A percentile compares a stretch with the other conserved stretches of the same genome.
Conservation (phyloP, 306 rosid genomes). For the Corylus avellana region DNA sequence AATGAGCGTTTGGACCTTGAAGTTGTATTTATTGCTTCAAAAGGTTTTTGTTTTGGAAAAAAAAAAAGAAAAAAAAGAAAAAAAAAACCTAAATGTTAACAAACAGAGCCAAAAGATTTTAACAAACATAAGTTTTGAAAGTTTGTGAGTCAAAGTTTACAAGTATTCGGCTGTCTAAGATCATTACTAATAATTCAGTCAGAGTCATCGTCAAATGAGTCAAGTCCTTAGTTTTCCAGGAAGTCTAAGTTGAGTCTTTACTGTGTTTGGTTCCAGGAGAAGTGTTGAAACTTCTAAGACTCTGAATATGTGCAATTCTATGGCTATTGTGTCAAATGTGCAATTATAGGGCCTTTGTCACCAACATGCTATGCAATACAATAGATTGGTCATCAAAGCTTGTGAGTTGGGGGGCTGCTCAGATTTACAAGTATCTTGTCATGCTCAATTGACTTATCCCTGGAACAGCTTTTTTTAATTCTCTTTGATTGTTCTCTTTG, state of each 20-base stretch:
- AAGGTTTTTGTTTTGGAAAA: too few species aligned
- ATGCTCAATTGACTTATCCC: slow-evolving; percentile 13
- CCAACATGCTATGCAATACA: neutral
- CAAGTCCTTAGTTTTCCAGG: neutral
- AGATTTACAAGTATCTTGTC: slow-evolving; percentile 1
- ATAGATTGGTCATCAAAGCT: neutral
- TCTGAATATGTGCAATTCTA: neutral
- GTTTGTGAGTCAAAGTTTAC: neutral
- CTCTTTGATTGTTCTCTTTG: slow-evolving; percentile 24
- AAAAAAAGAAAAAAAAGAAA: too few species aligned
- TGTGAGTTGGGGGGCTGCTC: neutral
- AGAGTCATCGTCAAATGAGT: neutral
- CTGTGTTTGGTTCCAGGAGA: neutral
- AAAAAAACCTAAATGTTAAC: too few species aligned
- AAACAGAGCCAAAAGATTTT: too few species aligned
- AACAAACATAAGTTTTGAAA: neutral
- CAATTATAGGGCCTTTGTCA: neutral
- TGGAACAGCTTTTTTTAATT: slow-evolving; percentile 5
- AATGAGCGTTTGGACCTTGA: too few species aligned
- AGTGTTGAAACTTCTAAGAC: neutral
- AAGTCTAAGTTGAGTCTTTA: neutral
- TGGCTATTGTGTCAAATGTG: neutral
- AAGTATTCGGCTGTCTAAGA: neutral
- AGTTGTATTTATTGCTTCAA: too few species aligned
- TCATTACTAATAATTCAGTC: neutral